Base-by-base conservation (phyloP, 1,139 yeast species). In the Taiozyma sp. region DNA sequence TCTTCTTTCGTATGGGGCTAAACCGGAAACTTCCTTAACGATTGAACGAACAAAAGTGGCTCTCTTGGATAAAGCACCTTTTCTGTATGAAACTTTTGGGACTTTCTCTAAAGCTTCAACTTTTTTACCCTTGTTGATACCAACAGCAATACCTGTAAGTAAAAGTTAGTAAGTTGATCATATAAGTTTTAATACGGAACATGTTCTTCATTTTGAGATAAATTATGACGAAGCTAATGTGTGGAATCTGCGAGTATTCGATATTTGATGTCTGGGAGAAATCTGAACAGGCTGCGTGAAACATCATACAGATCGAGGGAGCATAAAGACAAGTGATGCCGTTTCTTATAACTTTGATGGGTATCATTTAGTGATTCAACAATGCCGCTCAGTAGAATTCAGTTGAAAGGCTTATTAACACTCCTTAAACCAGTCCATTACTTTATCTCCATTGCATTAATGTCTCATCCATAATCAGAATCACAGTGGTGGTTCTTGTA, bases 1-100 rank as follows among this genome's bases (percentile, higher is more conserved):
- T 83, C 99, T 92, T 84, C 97, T 92, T 83, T 95, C 99, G 80
- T 95, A 95, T 80, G 99, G 99, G 67, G 99, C 97, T 74, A 92
- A 86, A 75, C 99, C 99, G 66, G 97, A 82, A 71, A 95, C 98
- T 82, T 95, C 99, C 75, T 86, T 86, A 78, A 93, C 96, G 65
- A 95, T 81, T 73, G 85, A 82, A 79, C 99, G 89, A 73, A 95
- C 99, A 73, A 95, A 95, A 58, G 80, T 80, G 70, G 98, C 84
- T 87, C 97, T 92, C 85, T 92, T 86, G 73, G 98, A 89, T 64
- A 86, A 78, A 75, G 90, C 87, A 78, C 98, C 98, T 87, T 93
- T 93, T 83, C 95, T 88, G 90, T 88, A 83, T 64, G 98, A 90
- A 72, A 88, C 82, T 81, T 90, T 91, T 78, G 96, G 92, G 70